Evolutionary conservation across 805 yeast species (phyloP).

Genomic region (Wickerhamomyces chaumierensis): DNA sequence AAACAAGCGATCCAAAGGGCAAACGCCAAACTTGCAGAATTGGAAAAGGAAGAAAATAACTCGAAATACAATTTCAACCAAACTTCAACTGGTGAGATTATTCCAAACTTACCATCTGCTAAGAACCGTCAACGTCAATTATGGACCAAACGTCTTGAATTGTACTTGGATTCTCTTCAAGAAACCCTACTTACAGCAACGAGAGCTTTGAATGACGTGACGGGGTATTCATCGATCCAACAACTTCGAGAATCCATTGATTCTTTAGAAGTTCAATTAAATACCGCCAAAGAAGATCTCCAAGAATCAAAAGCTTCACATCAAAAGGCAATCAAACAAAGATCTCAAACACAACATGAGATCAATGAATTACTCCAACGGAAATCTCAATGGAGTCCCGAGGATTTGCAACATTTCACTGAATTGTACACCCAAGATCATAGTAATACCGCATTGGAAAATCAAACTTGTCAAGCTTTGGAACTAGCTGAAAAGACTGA

Average conservation of each 20-base stretch:
- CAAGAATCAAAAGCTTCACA: constrained; percentile 38
- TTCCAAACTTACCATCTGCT: constrained; percentile 33
- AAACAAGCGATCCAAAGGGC: constrained; percentile 25
- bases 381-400: constrained; percentile 69
- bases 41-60: constrained; percentile 24
- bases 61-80: constrained; percentile 26
- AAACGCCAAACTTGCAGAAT: constrained; percentile 24
- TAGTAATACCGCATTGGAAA: constrained; percentile 50
- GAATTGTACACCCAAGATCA: constrained; percentile 74
- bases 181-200: constrained; percentile 50
- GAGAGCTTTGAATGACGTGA: constrained; percentile 71
- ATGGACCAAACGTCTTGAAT: constrained; percentile 27
- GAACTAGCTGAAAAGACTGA: constrained; percentile 41
- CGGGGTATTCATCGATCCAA: constrained; percentile 83
- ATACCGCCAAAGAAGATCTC: constrained; percentile 35
- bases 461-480: constrained; percentile 30
- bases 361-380: constrained; percentile 81
- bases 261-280: constrained; percentile 38
- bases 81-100: constrained; percentile 17
- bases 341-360: constrained; percentile 69
- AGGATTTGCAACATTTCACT: constrained; percentile 79
- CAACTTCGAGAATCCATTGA: constrained; percentile 53
- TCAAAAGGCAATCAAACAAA: constrained; percentile 45
- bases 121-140: constrained; percentile 27
- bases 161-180: constrained; percentile 43